Percentiles rank a stretch among this genome's conserved stretches.
Evolutionary conservation across 1,284 basidiomycete species (phyloP).

Genomic region (Athelia psychrophila): DNA sequence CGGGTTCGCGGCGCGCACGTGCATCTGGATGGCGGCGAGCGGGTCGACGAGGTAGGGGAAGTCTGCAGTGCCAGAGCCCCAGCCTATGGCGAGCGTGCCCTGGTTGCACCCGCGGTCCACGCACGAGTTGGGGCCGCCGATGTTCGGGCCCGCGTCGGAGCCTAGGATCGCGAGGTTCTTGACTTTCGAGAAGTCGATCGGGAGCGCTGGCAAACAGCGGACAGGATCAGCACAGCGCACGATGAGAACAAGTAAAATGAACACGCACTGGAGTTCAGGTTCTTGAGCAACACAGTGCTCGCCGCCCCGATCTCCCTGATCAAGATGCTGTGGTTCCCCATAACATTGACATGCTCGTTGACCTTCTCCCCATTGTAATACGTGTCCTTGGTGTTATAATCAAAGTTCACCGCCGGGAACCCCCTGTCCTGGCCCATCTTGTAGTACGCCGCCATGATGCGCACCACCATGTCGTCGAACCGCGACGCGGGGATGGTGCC

Average conservation of each 20-base stretch:
- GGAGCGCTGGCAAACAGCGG: constrained; percentile 33
- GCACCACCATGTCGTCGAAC: constrained; percentile 13
- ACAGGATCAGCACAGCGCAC: not conserved
- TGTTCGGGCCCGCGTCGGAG: constrained; percentile 57
- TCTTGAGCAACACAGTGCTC: constrained; percentile 63
- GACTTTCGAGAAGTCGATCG: constrained; percentile 38
- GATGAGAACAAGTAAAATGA: not conserved
- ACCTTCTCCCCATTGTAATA: constrained; percentile 10
- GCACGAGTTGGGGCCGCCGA: constrained; percentile 56
- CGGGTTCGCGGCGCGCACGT: constrained; percentile 1
- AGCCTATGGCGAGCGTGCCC: constrained; percentile 61
- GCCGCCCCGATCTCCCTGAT: constrained; percentile 59
- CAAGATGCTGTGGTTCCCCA: constrained; percentile 43
- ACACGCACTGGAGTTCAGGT: constrained; percentile 30
- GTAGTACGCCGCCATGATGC: constrained; percentile 37
- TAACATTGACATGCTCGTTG: constrained; percentile 48
- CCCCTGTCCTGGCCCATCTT: constrained; percentile 31
- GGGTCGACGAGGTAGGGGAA: constrained; percentile 16
- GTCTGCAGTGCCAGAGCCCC: constrained; percentile 53
- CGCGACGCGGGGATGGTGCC: constrained; percentile 35
- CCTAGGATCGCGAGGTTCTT: constrained; percentile 31
- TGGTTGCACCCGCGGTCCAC: constrained; percentile 44
- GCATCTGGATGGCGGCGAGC: constrained; percentile 10
- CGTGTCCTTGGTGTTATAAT: not conserved
- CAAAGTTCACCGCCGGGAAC: constrained; percentile 26